Base-by-base conservation (phyloP, 345 rosid genomes). In the Carallia pectinifolia region DNA sequence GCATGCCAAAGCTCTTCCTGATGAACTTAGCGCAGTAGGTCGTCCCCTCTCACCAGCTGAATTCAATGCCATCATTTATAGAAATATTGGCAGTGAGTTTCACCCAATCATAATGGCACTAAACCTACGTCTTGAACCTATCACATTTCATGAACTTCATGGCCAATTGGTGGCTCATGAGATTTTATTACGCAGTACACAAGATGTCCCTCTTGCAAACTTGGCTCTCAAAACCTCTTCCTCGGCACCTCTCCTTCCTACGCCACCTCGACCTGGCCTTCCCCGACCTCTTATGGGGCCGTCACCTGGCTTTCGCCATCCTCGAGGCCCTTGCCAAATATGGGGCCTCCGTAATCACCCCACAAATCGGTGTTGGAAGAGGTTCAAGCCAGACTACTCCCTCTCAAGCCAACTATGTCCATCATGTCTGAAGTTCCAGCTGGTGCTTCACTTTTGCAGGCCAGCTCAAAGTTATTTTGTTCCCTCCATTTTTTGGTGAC, bases 71-170 rank as follows among this genome's bases (percentile, higher is more conserved):
- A 39, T 38, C 3, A 37, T 62, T 2, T 62, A 36, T 62, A 13
- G 27, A 8, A 62, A 62, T 6, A 37, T 62, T 38, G 66, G 66
- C 6, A 2, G 6, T n/a, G 17, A 62, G 3, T 62, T 36, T 62
- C 29, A 62, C 38, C 3, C 29, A 4, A 38, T 62, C 12, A 62
- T 62, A 6, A n/a, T 6, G 15, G 40, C 52, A 5, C 12, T 36
- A 5, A 62, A 37, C 38, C 23, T 62, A 1, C 48, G 1, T 6
- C 3, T 52, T 6, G 33, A 37, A 3, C 66, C 27, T 62, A 52
- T 62, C n/a, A 4, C 66, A 4, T 62, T 62, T 39, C 29, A 62
- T 37, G 66, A 62, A 6, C 52, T 62, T 6, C 66, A 62, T 38
- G 31, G 13, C 9, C 30, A 62, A 6, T 18, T 37, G 5, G 15